These are phyloP conservation scores for Jatropha curcas DNA, from an alignment of 345 rosid species.

Conservation along the genomic window DNA sequence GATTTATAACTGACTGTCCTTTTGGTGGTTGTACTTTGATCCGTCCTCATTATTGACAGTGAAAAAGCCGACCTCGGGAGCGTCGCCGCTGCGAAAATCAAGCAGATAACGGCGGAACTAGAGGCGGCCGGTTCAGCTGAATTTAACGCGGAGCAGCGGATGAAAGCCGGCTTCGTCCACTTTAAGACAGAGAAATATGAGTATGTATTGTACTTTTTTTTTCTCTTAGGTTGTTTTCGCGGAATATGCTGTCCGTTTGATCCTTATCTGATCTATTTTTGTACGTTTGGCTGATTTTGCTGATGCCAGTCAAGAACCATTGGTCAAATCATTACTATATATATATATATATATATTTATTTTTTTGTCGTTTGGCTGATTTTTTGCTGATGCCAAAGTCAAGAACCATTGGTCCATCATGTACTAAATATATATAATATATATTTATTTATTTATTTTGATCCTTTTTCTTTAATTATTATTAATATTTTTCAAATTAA, in stretches of 20 bases:
- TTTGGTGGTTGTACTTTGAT: neutral
- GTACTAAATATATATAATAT: no score
- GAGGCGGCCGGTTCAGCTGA: conserved; percentile 41
- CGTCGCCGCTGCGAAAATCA: conserved; percentile 81
- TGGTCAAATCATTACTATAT: neutral
- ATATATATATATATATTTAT: neutral
- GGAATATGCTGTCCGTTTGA: conserved; percentile 14
- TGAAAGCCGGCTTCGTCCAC: conserved; percentile 68
- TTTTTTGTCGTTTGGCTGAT: no score
- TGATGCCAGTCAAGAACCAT: neutral
- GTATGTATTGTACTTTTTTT: conserved; percentile 47
- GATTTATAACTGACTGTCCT: conserved; percentile 11
- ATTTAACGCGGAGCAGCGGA: conserved; percentile 54
- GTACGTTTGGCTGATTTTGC: neutral
- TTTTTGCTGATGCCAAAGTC: no score
- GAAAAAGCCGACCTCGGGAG: conserved; percentile 59
- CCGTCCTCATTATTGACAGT: conserved; percentile 41
- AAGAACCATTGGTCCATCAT: no score
- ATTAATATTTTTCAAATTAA: no score
- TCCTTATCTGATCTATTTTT: neutral
- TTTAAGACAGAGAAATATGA: conserved; percentile 77
- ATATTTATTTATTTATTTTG: no score
- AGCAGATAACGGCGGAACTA: conserved; percentile 73
- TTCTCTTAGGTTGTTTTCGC: neutral
- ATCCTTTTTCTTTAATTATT: no score